Conservation (phyloP, 2,329 filamentous ascomycete genomes). For the Penicillium sp. region DNA sequence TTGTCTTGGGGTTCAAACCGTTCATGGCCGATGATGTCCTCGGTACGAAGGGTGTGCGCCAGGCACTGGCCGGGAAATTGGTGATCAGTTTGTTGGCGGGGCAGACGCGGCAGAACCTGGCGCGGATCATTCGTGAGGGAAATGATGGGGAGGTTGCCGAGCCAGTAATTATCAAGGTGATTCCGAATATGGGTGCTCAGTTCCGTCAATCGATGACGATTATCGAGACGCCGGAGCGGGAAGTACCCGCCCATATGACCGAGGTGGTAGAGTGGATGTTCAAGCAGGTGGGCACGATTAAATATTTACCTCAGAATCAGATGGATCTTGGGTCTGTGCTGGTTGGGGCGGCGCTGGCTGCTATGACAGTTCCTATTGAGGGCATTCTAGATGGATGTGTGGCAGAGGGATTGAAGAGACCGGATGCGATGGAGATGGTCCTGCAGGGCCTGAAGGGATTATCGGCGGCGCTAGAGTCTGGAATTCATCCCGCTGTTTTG, state of each 20-base stretch:
- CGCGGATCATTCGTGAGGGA: slow-evolving; percentile 13
- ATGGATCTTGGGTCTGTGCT: slow-evolving; percentile 59
- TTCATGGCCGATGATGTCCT: slow-evolving; percentile 43
- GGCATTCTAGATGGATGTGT: slow-evolving; percentile 61
- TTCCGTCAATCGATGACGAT: slow-evolving; percentile 50
- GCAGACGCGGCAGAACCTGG: slow-evolving; percentile 35
- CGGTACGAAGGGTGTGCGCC: slow-evolving; percentile 32
- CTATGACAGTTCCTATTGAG: slow-evolving; percentile 60
- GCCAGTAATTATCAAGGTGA: slow-evolving; percentile 39
- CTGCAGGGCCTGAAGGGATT: slow-evolving; percentile 60
- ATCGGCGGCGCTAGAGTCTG: slow-evolving; percentile 55
- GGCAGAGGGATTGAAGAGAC: slow-evolving; percentile 59
- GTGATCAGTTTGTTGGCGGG: slow-evolving; percentile 52
- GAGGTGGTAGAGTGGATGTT: slow-evolving; percentile 48
- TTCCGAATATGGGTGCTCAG: slow-evolving; percentile 48
- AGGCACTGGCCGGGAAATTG: slow-evolving; percentile 46
- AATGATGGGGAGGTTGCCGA: not conserved
- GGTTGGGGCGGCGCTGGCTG: slow-evolving; percentile 61
- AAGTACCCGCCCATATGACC: slow-evolving; percentile 41
- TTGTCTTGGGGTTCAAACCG: slow-evolving; percentile 50
- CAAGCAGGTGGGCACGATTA: slow-evolving; percentile 48
- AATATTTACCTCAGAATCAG: slow-evolving; percentile 49
- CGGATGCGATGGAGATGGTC: slow-evolving; percentile 61
- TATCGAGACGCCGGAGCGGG: slow-evolving; percentile 46
- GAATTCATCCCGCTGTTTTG: slow-evolving; percentile 60